Base-by-base conservation (phyloP, 805 yeast genomes). In the Candida verbasci region DNA sequence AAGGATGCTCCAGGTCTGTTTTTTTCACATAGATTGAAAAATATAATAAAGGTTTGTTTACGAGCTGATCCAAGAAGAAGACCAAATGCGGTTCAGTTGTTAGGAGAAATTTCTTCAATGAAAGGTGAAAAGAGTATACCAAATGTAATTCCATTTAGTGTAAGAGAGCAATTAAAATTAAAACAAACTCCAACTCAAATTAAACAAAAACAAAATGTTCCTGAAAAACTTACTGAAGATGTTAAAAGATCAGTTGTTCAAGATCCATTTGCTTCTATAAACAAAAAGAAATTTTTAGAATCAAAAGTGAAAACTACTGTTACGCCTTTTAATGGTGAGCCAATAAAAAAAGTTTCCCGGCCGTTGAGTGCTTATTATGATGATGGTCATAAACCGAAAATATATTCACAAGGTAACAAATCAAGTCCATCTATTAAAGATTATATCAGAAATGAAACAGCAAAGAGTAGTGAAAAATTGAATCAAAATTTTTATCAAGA, bases 51-150 rank as follows among this genome's bases (percentile, higher is more conserved):
- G 16, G 77, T 76, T 39, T 62, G 82, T 48, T 56, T 85, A 42
- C 67, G 78, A 36, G 82, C 70, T 25, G 80, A 82, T 50, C 93
- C 93, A 3, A 65, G 74, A 30, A 67, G 76, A 39, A 71, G 95
- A 50, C 95, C 95, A 7, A 82, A 79, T 41, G 80, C 80, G 3
- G 78, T 75, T 40, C 91, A 84, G 53, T 63, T 83, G 17, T 56
- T 85, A 21, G 85, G 78, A 34, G 89, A 83, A 53, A 65, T 83
- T 5, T 76, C 82, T 42, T 65, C 66, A 34, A 74, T 84, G 74
- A 72, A 77, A 54, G 73, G 74, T 15, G 39, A 45, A 11, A 51
- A 64, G 9, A 69, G 69, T 22, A 42, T 61, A 26, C 68, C 74
- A 1, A 53, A 55, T 40, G 63, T 74, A 57, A 53, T 65, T 27